A percentile compares a stretch with the other conserved stretches of the same genome.
phyloP scores from a whole-genome alignment of 306 rosid genomes.

The Vigna trinervia region DNA sequence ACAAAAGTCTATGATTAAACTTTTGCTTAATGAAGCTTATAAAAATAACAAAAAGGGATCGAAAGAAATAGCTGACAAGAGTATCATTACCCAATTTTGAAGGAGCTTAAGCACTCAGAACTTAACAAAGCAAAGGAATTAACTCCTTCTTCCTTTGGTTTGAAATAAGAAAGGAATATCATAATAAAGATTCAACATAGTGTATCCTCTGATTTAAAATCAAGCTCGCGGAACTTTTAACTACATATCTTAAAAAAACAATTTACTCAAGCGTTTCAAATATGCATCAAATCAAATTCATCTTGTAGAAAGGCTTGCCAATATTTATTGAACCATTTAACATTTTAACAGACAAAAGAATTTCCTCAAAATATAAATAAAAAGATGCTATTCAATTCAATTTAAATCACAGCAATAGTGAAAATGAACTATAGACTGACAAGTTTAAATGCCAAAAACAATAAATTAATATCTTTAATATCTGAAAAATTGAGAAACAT shows the following conservation, averaged over 20 bases:
- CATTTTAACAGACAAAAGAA: slow-evolving; percentile 16
- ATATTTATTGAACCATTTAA: not conserved
- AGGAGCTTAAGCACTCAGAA: slow-evolving; percentile 26
- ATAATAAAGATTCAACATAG: not conserved
- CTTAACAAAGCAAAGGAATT: slow-evolving; percentile 32
- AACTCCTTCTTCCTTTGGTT: slow-evolving; percentile 7
- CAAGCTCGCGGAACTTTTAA: slow-evolving; percentile 9
- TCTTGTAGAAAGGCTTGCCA: slow-evolving; percentile 27
- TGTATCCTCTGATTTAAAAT: slow-evolving; percentile 9
- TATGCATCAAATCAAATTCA: slow-evolving; percentile 35
- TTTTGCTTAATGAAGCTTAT: slow-evolving; percentile 20
- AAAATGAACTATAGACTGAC: slow-evolving; percentile 24
- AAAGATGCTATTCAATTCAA: slow-evolving; percentile 1
- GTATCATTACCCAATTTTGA: slow-evolving; percentile 2
- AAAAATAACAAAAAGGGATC: not conserved
- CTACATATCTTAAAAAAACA: not conserved
- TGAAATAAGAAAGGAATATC: slow-evolving; percentile 20
- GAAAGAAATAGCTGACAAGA: slow-evolving; percentile 22
- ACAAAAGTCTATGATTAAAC: slow-evolving; percentile 3
- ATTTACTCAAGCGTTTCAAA: slow-evolving; percentile 24
- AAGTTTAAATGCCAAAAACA: slow-evolving; percentile 17
- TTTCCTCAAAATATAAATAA: not conserved
- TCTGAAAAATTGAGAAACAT: slow-evolving; percentile 38
- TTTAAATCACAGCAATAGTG: slow-evolving; percentile 2
- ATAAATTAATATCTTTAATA: slow-evolving; percentile 6